Evolutionary conservation across 2,329 filamentous ascomycete species (phyloP).

Genomic region (Thielaviopsis euricoi): DNA sequence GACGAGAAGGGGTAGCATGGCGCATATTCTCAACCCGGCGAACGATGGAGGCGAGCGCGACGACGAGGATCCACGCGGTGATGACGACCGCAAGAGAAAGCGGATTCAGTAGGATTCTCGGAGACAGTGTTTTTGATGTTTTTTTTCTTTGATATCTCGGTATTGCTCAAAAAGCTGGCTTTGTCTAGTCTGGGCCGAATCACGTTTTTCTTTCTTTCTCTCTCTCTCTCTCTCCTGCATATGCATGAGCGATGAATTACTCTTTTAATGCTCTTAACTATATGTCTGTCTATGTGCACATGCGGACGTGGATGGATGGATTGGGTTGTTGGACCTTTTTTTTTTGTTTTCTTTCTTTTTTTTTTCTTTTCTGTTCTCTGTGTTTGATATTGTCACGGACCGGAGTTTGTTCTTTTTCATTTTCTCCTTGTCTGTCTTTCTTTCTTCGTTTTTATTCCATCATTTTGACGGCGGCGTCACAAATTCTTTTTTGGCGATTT

Average conservation of each 20-base stretch:
- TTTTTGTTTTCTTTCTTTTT: background rate
- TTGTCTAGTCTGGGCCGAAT: background rate
- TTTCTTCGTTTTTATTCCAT: background rate
- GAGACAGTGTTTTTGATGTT: background rate
- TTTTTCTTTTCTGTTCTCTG: background rate
- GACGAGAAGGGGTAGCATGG: conserved; percentile 43
- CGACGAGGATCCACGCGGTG: conserved; percentile 39
- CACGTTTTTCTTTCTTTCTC: too few species aligned
- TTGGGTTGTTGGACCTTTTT: background rate
- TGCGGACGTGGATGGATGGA: too few species aligned
- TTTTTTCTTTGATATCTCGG: background rate
- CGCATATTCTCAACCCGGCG: conserved; percentile 45
- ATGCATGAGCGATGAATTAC: background rate
- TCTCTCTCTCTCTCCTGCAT: background rate
- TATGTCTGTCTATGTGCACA: background rate
- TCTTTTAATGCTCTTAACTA: background rate
- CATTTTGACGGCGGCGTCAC: background rate
- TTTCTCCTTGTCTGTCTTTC: background rate
- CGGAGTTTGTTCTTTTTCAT: background rate
- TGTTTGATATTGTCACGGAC: background rate
- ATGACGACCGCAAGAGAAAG: conserved; percentile 46
- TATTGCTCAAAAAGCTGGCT: background rate
- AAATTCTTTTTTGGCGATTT: background rate
- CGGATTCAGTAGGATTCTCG: conserved; percentile 31
- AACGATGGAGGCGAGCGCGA: conserved; percentile 35